A percentile compares a stretch with the other conserved stretches of the same genome.
Evolutionary conservation across 176 grass and related monocot species (phyloP).

Genomic region (Carex scoparia): DNA sequence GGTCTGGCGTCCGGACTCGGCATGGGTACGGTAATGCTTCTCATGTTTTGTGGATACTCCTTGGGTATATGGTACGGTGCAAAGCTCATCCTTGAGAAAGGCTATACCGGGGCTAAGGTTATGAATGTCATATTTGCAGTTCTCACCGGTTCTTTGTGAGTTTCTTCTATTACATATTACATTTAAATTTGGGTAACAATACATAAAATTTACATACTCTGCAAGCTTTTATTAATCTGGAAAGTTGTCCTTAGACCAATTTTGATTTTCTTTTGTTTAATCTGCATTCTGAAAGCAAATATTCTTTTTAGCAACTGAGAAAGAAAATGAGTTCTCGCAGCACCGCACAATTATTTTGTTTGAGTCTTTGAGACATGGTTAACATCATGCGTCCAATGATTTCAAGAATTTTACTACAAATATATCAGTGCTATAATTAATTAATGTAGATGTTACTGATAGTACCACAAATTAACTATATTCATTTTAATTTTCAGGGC

Average conservation of each 20-base stretch:
- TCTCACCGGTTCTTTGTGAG: constrained; percentile 96
- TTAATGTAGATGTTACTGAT: neutral
- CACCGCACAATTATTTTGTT: neutral
- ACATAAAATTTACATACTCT: neutral
- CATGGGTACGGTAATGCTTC: constrained; percentile 83
- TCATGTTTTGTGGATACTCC: constrained; percentile 94
- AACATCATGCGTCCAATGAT: neutral
- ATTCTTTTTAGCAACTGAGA: neutral
- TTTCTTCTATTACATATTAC: constrained; percentile 15
- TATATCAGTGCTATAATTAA: neutral
- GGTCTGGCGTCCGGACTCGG: constrained; percentile 76
- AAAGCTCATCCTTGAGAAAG: constrained; percentile 78
- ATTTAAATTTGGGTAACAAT: neutral
- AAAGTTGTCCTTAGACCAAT: neutral
- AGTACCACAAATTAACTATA: neutral
- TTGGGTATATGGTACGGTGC: constrained; percentile 96
- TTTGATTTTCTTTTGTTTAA: neutral
- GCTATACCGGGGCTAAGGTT: constrained; percentile 81
- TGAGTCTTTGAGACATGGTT: no score
- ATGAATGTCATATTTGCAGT: constrained; percentile 99
- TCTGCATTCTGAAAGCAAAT: neutral
- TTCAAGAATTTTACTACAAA: neutral
- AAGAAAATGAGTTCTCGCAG: neutral
- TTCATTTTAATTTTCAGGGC: constrained; percentile 41
- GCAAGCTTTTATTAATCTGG: neutral